Base-by-base conservation (phyloP, 345 rosid genomes). In the Eucalyptus caleyi region DNA sequence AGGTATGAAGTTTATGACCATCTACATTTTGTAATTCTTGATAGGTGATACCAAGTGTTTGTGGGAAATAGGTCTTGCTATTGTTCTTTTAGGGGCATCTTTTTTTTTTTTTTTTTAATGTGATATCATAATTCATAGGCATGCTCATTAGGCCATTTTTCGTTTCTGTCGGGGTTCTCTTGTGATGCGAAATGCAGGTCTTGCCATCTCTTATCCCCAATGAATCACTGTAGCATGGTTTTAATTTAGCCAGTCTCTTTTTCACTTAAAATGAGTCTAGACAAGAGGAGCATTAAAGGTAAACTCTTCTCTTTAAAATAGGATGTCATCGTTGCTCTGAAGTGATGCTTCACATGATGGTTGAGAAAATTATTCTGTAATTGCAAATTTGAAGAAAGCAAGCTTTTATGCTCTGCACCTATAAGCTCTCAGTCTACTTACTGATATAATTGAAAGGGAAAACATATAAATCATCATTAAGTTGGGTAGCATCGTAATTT, bases 1-100 rank as follows among this genome's bases (percentile, higher is more conserved):
- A 94, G 99, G 99, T 98, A 96, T 90, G 94, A 92, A 88, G 44
- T 77, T 90, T 51, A 82, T 90, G 50, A 45, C 86, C 87, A 23
- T 85, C 45, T 86, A 11, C 77, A 89, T 50, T 56, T 89, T 88
- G 81, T 62, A 86, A 88, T 56, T 50, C 27, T 88, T 86, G 50
- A 82, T 40, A 32, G 6, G 23, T 67, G 85, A 62, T 16, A 34
- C 40, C 69, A 23, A 12, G 56, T 37, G 45, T 37, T 37, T 37
- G 2, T 23, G 27, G 47, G 45, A 37, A 77, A 11, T 77, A 3
- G 83, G 26, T 72, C 45, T 72, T 77, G 27, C 83, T 2, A 77
- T 37, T 37, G 83, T 37, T 11, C 13, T 21, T 37, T 21, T 10
- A 37, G 15, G 83, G 83, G 45, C 47, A 77, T 77, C 47, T 5